These are phyloP conservation scores for Podospora didyma DNA, from an alignment of 495 filamentous ascomycete genomes.

Conservation along the genomic window DNA sequence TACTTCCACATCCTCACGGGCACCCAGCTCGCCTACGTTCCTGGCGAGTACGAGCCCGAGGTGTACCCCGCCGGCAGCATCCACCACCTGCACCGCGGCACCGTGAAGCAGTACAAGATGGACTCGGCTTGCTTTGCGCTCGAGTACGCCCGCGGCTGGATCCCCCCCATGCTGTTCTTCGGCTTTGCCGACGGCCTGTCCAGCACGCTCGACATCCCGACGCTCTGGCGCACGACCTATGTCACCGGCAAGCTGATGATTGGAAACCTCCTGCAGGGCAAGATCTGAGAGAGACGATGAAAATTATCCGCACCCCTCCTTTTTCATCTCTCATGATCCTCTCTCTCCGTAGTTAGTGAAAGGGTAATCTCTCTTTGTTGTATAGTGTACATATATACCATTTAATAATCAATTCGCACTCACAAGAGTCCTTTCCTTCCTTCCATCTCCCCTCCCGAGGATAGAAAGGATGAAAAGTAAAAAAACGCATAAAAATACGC, in stretches of 20 bases:
- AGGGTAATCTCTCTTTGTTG: too few relatives aligned
- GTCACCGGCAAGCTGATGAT: slow-evolving; percentile 73
- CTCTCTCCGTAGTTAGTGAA: too few relatives aligned
- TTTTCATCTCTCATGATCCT: too few relatives aligned
- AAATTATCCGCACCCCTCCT: too few relatives aligned
- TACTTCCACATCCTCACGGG: slow-evolving; percentile 87
- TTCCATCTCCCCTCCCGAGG: too few relatives aligned
- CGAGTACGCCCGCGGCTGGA: slow-evolving; percentile 86
- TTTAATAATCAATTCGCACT: too few relatives aligned
- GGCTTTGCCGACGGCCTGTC: slow-evolving; percentile 75
- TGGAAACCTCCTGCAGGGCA: slow-evolving; percentile 61
- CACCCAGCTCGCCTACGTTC: slow-evolving; percentile 66
- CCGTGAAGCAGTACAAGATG: slow-evolving; percentile 85
- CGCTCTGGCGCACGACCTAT: slow-evolving; percentile 69
- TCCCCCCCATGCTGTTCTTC: slow-evolving; percentile 85
- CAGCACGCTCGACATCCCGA: slow-evolving; percentile 72
- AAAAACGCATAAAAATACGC: too few relatives aligned
- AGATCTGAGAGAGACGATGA: slow-evolving; percentile 50
- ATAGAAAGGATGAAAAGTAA: too few relatives aligned
- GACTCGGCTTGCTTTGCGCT: slow-evolving; percentile 75
- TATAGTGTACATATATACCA: too few relatives aligned
- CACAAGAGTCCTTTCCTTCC: too few relatives aligned
- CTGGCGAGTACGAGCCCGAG: slow-evolving; percentile 66
- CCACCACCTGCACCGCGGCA: slow-evolving; percentile 72
- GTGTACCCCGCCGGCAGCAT: slow-evolving; percentile 70